Percentiles rank a stretch among this genome's conserved stretches.
phyloP scores from a whole-genome alignment of 2,329 filamentous ascomycete genomes.

The Verticillium longisporum region DNA sequence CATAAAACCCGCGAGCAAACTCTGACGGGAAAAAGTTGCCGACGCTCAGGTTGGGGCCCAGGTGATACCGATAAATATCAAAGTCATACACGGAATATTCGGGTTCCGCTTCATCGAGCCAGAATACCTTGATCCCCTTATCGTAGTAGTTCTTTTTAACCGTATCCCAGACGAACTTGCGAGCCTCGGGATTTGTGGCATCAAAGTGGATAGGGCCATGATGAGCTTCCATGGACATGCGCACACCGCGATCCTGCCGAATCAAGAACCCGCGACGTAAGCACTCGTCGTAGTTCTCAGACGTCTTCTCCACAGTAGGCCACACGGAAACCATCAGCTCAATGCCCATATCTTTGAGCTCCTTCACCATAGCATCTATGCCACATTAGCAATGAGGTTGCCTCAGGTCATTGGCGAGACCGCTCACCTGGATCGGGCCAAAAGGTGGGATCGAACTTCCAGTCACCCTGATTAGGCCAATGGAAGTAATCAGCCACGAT shows the following conservation, averaged over 20 bases:
- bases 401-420: too few species aligned
- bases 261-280: conserved; percentile 43
- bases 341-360: conserved; percentile 50
- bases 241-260: conserved; percentile 51
- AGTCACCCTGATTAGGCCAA: conserved; percentile 61
- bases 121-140: conserved; percentile 58
- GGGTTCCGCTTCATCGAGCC: conserved; percentile 64
- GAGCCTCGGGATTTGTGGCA: conserved; percentile 53
- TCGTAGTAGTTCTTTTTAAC: conserved; percentile 54
- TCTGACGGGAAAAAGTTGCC: conserved; percentile 55
- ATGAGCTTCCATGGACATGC: conserved; percentile 51
- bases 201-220: conserved; percentile 56
- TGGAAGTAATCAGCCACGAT: conserved; percentile 66
- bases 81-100: conserved; percentile 61
- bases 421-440: conserved; percentile 50
- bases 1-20: conserved; percentile 53
- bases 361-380: conserved; percentile 52
- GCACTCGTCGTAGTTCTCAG: conserved; percentile 21
- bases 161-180: conserved; percentile 52
- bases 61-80: conserved; percentile 58
- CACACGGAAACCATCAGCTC: conserved; percentile 66
- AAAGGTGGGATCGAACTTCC: conserved; percentile 57
- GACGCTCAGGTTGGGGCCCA: conserved; percentile 28
- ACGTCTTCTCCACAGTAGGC: conserved; percentile 41
- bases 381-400: too few species aligned